Evolutionary conservation across 805 yeast species (phyloP).

Genomic region (Lipomyces yamanashiensis): DNA sequence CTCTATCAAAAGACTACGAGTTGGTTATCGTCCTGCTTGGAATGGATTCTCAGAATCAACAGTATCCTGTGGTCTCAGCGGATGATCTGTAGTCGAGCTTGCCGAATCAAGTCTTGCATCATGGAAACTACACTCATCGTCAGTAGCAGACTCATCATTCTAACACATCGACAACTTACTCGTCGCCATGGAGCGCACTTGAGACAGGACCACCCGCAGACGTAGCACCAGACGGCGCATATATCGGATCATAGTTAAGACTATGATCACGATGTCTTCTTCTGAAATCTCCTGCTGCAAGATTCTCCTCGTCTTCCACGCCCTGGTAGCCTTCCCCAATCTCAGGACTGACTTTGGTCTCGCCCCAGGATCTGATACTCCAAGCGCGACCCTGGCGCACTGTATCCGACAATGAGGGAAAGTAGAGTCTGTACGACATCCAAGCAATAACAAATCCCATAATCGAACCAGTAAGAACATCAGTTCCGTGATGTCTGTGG

Average conservation of each 20-base stretch:
- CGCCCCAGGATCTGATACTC: slow-evolving; percentile 33
- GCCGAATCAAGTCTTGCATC: slow-evolving; percentile 6
- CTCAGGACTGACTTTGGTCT: slow-evolving; percentile 17
- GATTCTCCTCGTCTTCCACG: slow-evolving; percentile 17
- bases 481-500: slow-evolving; percentile 91
- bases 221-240: slow-evolving; percentile 4
- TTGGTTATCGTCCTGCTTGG: not conserved
- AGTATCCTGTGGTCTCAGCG: slow-evolving; percentile 1
- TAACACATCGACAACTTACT: not conserved
- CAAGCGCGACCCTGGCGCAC: slow-evolving; percentile 33
- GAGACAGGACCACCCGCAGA: not conserved
- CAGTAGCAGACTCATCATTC: not conserved
- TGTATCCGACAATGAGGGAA: slow-evolving; percentile 49
- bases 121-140: not conserved
- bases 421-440: slow-evolving; percentile 60
- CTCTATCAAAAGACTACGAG: not conserved
- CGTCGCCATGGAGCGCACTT: not conserved
- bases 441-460: slow-evolving; percentile 68
- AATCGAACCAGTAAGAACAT: slow-evolving; percentile 71
- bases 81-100: slow-evolving; percentile 9
- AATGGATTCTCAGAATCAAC: slow-evolving; percentile 3
- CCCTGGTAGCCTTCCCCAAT: not conserved
- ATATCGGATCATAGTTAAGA: not conserved
- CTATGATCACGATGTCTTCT: slow-evolving; percentile 1
- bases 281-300: slow-evolving; percentile 2